Evolutionary conservation across 2,329 filamentous ascomycete species (phyloP).

Genomic region (Pseudopithomyces chartarum): DNA sequence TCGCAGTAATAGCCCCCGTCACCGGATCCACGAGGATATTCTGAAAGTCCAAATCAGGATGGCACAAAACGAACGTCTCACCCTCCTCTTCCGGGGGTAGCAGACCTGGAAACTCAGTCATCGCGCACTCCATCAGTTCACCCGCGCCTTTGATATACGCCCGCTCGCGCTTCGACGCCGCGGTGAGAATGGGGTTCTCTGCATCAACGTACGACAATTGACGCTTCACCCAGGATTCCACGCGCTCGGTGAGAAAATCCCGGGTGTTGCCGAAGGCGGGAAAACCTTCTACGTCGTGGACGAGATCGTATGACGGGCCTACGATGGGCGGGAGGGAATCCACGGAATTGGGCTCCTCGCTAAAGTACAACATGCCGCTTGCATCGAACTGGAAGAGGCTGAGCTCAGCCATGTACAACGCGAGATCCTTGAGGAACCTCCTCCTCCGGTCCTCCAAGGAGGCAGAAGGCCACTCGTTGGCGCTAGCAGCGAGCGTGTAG

Average conservation of each 20-base stretch:
- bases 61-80: slow-evolving; percentile 19
- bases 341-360: not conserved
- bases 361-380: slow-evolving; percentile 12
- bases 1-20: slow-evolving; percentile 10
- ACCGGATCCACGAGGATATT: slow-evolving; percentile 19
- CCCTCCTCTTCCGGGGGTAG: not conserved
- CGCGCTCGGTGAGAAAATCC: not conserved
- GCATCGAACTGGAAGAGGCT: slow-evolving; percentile 14
- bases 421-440: slow-evolving; percentile 13
- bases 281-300: not conserved
- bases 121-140: not conserved
- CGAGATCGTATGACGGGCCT: not conserved
- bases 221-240: not conserved
- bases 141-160: not conserved
- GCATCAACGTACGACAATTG: not conserved
- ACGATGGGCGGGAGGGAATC: not conserved
- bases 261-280: not conserved
- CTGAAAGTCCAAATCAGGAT: slow-evolving; percentile 17
- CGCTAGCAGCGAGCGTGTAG: slow-evolving; percentile 5
- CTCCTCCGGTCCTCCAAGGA: not conserved
- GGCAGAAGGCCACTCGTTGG: not conserved
- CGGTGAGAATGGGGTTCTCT: not conserved
- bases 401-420: slow-evolving; percentile 10
- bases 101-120: not conserved
- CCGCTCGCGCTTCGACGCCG: not conserved